These are phyloP conservation scores for Pleurotus pulmonarius DNA, from an alignment of 768 basidiomycete species.

Conservation along the genomic window DNA sequence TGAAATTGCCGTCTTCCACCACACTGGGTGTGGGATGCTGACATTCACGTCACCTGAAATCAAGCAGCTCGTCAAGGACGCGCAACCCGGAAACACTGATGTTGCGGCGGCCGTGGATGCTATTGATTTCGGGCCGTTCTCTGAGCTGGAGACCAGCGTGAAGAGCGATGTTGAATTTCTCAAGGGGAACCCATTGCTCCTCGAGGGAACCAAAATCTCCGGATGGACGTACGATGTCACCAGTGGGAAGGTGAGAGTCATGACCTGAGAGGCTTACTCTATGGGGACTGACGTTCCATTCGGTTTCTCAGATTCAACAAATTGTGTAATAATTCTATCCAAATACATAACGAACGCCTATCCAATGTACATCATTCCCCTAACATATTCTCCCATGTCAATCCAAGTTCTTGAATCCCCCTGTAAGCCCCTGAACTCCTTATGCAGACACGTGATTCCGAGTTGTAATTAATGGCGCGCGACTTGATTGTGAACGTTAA, in stretches of 20 bases:
- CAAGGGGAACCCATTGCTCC: slow-evolving; percentile 50
- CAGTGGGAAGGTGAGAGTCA: background rate
- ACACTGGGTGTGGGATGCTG: slow-evolving; percentile 73
- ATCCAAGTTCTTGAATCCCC: too few relatives aligned
- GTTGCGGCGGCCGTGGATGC: slow-evolving; percentile 23
- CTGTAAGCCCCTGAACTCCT: too few relatives aligned
- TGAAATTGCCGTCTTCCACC: slow-evolving; percentile 67
- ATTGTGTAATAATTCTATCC: slow-evolving; percentile 11
- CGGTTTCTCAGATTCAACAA: background rate
- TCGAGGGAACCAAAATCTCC: slow-evolving; percentile 49
- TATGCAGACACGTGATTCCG: too few relatives aligned
- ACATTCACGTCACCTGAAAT: slow-evolving; percentile 52
- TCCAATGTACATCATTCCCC: background rate
- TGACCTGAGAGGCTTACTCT: background rate
- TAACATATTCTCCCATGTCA: too few relatives aligned
- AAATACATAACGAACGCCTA: background rate
- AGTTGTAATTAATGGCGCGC: too few relatives aligned
- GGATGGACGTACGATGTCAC: slow-evolving; percentile 66
- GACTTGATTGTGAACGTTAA: too few relatives aligned
- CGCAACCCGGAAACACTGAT: slow-evolving; percentile 29
- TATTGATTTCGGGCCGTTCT: slow-evolving; percentile 4
- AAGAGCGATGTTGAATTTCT: slow-evolving; percentile 57
- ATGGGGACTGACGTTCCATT: too few relatives aligned
- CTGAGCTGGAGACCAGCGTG: slow-evolving; percentile 23
- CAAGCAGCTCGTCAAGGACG: slow-evolving; percentile 44